These are phyloP conservation scores for Fusarium palustre DNA, from an alignment of 2,329 filamentous ascomycete genomes.

Conservation along the genomic window DNA sequence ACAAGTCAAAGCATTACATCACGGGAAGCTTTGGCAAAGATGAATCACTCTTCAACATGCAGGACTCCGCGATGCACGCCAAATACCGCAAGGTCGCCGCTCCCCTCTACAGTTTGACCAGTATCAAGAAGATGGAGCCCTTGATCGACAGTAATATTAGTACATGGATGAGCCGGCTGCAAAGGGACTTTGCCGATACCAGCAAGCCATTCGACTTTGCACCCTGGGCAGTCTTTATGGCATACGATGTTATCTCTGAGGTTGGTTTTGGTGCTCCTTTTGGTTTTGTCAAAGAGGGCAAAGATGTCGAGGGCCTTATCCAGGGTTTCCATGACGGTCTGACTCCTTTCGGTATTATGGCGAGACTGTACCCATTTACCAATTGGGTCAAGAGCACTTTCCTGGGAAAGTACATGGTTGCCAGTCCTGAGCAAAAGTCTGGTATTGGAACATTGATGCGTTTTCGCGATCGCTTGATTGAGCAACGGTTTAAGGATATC, in stretches of 20 bases:
- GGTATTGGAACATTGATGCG: conserved; percentile 68
- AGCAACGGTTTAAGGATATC: conserved; percentile 60
- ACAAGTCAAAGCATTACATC: conserved; percentile 70
- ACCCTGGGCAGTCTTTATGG: conserved; percentile 46
- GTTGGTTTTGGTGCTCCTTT: conserved; percentile 56
- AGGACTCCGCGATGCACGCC: conserved; percentile 62
- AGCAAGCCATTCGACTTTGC: conserved; percentile 64
- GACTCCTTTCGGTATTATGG: conserved; percentile 54
- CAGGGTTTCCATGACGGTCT: conserved; percentile 37
- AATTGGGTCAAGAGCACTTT: conserved; percentile 37
- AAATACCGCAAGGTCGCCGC: conserved; percentile 66
- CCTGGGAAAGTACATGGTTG: conserved; percentile 40
- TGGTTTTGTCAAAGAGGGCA: conserved; percentile 60
- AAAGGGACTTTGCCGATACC: conserved; percentile 58
- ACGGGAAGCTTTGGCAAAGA: conserved; percentile 67
- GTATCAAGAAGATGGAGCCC: conserved; percentile 69
- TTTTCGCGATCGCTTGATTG: conserved; percentile 66
- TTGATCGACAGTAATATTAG: conserved; percentile 63
- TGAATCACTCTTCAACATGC: conserved; percentile 69
- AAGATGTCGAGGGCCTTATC: conserved; percentile 59
- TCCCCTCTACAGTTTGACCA: conserved; percentile 65
- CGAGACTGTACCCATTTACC: conserved; percentile 50
- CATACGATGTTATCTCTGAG: conserved; percentile 63
- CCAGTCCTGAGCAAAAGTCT: conserved; percentile 60
- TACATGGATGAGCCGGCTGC: conserved; percentile 63